These are phyloP conservation scores for Periconia macrospinosa DNA, from an alignment of 2,329 filamentous ascomycete species.

Conservation along the genomic window DNA sequence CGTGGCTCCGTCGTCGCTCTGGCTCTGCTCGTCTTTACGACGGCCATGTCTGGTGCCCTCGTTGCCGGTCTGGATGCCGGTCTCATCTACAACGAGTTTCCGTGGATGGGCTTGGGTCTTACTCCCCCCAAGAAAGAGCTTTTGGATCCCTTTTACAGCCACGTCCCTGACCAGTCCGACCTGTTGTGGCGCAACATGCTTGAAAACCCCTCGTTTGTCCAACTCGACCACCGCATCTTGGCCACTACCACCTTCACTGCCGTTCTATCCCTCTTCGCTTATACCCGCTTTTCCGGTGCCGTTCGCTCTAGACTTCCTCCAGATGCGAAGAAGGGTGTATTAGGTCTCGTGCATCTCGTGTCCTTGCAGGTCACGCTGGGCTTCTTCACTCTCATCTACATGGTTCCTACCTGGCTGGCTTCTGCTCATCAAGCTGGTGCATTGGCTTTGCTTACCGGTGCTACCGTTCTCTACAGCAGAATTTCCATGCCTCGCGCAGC, in stretches of 20 bases:
- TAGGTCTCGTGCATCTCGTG: slow-evolving; percentile 81
- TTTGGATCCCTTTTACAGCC: slow-evolving; percentile 82
- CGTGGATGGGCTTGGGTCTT: slow-evolving; percentile 85
- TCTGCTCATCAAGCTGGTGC: slow-evolving; percentile 92
- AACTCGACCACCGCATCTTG: slow-evolving; percentile 91
- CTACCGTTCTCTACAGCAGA: slow-evolving; percentile 72
- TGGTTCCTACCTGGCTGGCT: slow-evolving; percentile 86
- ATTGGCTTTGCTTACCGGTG: slow-evolving; percentile 80
- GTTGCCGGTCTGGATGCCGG: slow-evolving; percentile 95
- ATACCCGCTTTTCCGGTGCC: slow-evolving; percentile 67
- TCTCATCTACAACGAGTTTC: slow-evolving; percentile 98
- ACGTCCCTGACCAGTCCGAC: slow-evolving; percentile 75
- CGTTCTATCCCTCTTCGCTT: slow-evolving; percentile 79
- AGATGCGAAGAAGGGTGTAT: slow-evolving; percentile 70
- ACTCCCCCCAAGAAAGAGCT: slow-evolving; percentile 82
- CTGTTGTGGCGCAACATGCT: slow-evolving; percentile 97
- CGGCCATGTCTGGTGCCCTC: slow-evolving; percentile 89
- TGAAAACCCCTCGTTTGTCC: slow-evolving; percentile 93
- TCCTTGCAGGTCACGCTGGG: slow-evolving; percentile 81
- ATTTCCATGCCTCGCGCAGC: slow-evolving; percentile 37
- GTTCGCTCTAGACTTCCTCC: slow-evolving; percentile 62
- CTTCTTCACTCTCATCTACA: slow-evolving; percentile 88
- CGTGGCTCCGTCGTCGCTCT: slow-evolving; percentile 72
- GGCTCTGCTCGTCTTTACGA: slow-evolving; percentile 77
- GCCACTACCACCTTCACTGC: slow-evolving; percentile 86